phyloP scores from a whole-genome alignment of 441 rosid genomes.

The Raphanus hybrid region DNA sequence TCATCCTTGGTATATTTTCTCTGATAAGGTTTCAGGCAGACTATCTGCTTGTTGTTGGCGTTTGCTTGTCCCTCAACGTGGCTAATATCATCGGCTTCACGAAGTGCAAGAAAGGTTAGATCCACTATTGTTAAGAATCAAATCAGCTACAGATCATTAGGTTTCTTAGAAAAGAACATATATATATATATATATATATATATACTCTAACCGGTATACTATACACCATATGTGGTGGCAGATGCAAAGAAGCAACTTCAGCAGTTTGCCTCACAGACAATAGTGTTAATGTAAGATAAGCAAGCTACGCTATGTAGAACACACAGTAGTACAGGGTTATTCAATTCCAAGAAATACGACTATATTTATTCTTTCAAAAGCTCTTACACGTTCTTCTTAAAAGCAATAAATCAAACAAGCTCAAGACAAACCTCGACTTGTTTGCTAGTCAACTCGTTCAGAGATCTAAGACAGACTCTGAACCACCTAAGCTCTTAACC shows the following conservation, averaged over 20 bases:
- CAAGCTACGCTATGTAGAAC: no score
- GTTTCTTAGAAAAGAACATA: background rate
- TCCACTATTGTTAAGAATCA: background rate
- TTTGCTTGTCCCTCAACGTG: slow-evolving; percentile 83
- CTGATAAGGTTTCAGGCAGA: slow-evolving; percentile 94
- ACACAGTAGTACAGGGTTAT: no score
- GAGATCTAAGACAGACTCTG: no score
- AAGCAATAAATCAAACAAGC: no score
- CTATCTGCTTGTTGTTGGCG: slow-evolving; percentile 93
- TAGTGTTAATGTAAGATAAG: slow-evolving; percentile 14
- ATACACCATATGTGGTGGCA: slow-evolving; percentile 37
- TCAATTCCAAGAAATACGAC: no score
- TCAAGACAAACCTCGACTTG: no score
- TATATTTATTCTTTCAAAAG: no score
- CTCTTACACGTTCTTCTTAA: no score
- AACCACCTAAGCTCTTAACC: no score
- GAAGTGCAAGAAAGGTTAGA: slow-evolving; percentile 89
- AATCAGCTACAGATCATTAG: background rate
- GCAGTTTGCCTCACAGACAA: slow-evolving; percentile 91
- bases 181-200: background rate
- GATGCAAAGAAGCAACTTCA: slow-evolving; percentile 99
- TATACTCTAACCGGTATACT: background rate
- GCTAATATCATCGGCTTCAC: slow-evolving; percentile 98
- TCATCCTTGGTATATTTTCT: slow-evolving; percentile 88
- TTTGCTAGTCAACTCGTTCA: no score